A percentile compares a stretch with the other conserved stretches of the same genome.
phyloP scores from a whole-genome alignment of 1,284 basidiomycete species.

The Heterobasidion irregulare region DNA sequence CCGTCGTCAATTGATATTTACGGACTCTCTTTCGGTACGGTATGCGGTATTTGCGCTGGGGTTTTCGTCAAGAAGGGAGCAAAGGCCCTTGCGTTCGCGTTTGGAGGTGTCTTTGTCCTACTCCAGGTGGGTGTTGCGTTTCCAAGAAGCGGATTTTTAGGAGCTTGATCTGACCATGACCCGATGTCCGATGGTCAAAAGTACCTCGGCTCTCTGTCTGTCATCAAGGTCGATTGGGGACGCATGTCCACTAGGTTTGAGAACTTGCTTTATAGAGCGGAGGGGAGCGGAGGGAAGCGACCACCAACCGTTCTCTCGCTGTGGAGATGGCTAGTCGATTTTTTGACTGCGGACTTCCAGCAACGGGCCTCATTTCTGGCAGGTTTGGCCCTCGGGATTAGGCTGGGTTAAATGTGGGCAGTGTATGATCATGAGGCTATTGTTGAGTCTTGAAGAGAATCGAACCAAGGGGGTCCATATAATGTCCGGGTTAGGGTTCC shows the following conservation, averaged over 20 bases:
- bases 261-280: constrained; percentile 58
- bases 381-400: constrained; percentile 61
- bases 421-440: neutral
- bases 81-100: constrained; percentile 72
- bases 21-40: constrained; percentile 83
- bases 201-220: constrained; percentile 68
- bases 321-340: constrained; percentile 73
- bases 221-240: constrained; percentile 79
- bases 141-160: neutral
- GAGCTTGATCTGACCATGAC: neutral
- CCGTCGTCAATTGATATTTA: constrained; percentile 69
- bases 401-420: constrained; percentile 28
- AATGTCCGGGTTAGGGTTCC: too few relatives aligned
- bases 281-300: constrained; percentile 38
- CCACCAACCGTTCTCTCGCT: constrained; percentile 59
- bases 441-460: neutral
- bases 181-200: constrained; percentile 20
- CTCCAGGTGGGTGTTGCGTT: constrained; percentile 59
- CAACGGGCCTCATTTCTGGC: constrained; percentile 71
- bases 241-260: constrained; percentile 59
- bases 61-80: constrained; percentile 94
- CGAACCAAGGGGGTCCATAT: too few relatives aligned
- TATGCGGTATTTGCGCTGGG: constrained; percentile 83
- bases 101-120: constrained; percentile 82
- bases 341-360: constrained; percentile 91